Conservation (phyloP, 768 basidiomycete species). For the Kondoa malvinella region DNA sequence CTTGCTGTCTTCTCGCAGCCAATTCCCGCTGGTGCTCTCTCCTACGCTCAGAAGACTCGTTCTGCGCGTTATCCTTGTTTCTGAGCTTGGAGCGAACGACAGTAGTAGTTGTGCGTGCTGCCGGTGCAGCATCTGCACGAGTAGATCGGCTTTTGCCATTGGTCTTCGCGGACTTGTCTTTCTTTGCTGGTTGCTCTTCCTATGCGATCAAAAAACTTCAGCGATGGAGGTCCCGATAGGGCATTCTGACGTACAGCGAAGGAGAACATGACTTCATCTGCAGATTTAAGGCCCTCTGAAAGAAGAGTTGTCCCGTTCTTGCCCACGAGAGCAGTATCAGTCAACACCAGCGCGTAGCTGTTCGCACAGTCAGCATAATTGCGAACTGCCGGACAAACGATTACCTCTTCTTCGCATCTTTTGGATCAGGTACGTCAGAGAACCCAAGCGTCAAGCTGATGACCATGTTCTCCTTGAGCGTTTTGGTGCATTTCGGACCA, state of each 20-base stretch:
- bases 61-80: slow-evolving; percentile 63
- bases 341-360: slow-evolving; percentile 73
- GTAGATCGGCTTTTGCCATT: slow-evolving; percentile 41
- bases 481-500: slow-evolving; percentile 57
- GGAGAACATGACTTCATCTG: slow-evolving; percentile 80
- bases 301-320: slow-evolving; percentile 38
- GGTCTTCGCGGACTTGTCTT: slow-evolving; percentile 32
- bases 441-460: slow-evolving; percentile 74
- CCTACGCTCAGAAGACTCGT: slow-evolving; percentile 57
- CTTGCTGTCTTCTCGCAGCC: slow-evolving; percentile 55
- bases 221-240: background rate
- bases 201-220: slow-evolving; percentile 32
- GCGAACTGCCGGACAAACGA: slow-evolving; percentile 22
- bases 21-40: slow-evolving; percentile 75
- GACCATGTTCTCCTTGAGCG: slow-evolving; percentile 62
- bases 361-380: background rate
- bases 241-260: slow-evolving; percentile 23
- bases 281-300: slow-evolving; percentile 60
- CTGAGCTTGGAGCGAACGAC: slow-evolving; percentile 77
- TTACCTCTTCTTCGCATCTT: slow-evolving; percentile 50
- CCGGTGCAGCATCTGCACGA: slow-evolving; percentile 23
- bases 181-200: slow-evolving; percentile 41
- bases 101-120: slow-evolving; percentile 24
- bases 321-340: slow-evolving; percentile 71
- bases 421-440: slow-evolving; percentile 56